phyloP scores from a whole-genome alignment of 768 basidiomycete species.

The Tulasnella sp. region DNA sequence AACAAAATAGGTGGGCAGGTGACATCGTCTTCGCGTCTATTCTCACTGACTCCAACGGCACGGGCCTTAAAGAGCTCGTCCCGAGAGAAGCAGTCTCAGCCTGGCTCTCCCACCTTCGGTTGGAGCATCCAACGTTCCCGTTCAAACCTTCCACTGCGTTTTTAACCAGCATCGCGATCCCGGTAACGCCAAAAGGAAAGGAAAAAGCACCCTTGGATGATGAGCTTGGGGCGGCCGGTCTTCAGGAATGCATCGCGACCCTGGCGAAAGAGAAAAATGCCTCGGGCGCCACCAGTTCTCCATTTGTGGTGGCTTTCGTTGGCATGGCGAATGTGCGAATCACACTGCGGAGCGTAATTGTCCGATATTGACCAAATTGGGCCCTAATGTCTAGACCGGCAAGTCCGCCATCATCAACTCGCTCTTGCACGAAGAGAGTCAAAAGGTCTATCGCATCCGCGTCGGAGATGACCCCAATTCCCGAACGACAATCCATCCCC shows the following conservation, averaged over 20 bases:
- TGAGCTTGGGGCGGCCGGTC: conserved; percentile 56
- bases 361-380: conserved; percentile 17
- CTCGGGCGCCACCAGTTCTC: conserved; percentile 40
- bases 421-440: conserved; percentile 49
- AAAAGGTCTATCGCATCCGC: conserved; percentile 58
- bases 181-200: not conserved
- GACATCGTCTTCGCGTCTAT: not conserved
- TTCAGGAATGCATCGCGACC: conserved; percentile 49
- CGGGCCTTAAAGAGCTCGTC: conserved; percentile 56
- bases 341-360: not conserved
- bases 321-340: conserved; percentile 75
- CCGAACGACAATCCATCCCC: conserved; percentile 68
- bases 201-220: conserved; percentile 47
- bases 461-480: conserved; percentile 49
- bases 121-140: conserved; percentile 58
- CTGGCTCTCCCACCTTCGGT: conserved; percentile 64
- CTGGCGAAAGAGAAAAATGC: conserved; percentile 43
- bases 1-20: conserved; percentile 75
- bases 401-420: conserved; percentile 87
- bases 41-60: conserved; percentile 12
- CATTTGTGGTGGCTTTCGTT: conserved; percentile 69
- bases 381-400: conserved; percentile 53
- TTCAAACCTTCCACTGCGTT: conserved; percentile 73
- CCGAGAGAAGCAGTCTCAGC: conserved; percentile 69
- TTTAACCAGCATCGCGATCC: conserved; percentile 42